Evolutionary conservation across 139 green algal genomes (phyloP).

Genomic region (Micractinium conductrix): DNA sequence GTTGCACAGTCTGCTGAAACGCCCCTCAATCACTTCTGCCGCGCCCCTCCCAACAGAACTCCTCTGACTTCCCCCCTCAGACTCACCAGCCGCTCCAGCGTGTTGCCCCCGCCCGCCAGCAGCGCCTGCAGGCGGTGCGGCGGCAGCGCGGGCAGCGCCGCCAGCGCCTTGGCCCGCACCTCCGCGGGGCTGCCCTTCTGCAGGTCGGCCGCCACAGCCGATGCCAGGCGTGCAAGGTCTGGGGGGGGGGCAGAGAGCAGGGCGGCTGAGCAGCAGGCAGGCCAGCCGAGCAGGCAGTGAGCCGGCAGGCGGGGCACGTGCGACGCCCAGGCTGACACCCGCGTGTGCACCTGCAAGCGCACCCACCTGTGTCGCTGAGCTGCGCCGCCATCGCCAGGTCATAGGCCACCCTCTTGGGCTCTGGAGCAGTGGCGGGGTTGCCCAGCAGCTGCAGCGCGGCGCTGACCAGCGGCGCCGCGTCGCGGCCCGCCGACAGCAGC

Average conservation of each 20-base stretch:
- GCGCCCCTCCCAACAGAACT: too few relatives aligned
- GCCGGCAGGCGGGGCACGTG: too few relatives aligned
- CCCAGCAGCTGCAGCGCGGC: conserved; percentile 33
- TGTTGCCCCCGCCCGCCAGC: background rate
- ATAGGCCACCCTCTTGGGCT: conserved; percentile 27
- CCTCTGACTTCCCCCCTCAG: too few relatives aligned
- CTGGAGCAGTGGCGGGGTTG: conserved; percentile 18
- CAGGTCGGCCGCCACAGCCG: conserved; percentile 33
- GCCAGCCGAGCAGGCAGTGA: too few relatives aligned
- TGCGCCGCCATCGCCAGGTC: conserved; percentile 30
- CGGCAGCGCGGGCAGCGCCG: conserved; percentile 34
- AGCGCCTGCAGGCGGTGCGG: conserved; percentile 32
- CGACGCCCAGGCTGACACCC: too few relatives aligned
- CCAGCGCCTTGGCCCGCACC: conserved; percentile 36
- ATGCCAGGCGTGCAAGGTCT: conserved; percentile 30
- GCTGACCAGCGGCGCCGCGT: conserved; percentile 1
- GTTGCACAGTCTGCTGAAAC: too few relatives aligned
- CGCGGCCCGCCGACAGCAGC: conserved; percentile 30
- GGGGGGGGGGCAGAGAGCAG: background rate
- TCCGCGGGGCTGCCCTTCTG: conserved; percentile 1
- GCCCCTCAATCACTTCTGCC: too few relatives aligned
- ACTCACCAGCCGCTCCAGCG: conserved; percentile 34
- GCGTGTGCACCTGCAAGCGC: too few relatives aligned
- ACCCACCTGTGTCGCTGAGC: conserved; percentile 22
- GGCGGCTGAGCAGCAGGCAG: too few relatives aligned